phyloP scores from a whole-genome alignment of 805 yeast species.

The Metschnikowia reukaufii region DNA sequence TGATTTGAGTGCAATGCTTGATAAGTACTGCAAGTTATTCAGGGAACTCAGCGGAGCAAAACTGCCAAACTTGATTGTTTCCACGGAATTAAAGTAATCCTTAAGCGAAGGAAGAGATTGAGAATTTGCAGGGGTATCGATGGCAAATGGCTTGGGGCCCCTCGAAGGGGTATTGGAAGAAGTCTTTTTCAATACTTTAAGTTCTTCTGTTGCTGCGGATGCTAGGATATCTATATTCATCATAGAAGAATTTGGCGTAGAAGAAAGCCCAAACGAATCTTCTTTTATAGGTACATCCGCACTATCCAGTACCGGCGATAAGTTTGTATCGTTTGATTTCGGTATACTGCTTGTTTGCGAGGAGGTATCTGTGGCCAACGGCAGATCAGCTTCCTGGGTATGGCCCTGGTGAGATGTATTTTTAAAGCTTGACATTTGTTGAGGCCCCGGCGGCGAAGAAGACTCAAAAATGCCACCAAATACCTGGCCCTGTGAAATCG shows the following conservation, averaged over 20 bases:
- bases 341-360: conserved; percentile 8
- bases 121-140: conserved; percentile 29
- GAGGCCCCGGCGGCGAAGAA: conserved; percentile 2
- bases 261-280: conserved; percentile 7
- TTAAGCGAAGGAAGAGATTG: conserved; percentile 54
- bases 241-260: conserved; percentile 17
- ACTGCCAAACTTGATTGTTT: conserved; percentile 11
- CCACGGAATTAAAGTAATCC: conserved; percentile 41
- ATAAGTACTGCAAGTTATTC: conserved; percentile 32
- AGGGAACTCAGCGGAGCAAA: conserved; percentile 18
- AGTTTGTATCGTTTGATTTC: conserved; percentile 5
- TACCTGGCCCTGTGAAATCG: background rate
- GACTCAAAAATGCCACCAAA: conserved; percentile 5
- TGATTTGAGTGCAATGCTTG: conserved; percentile 41
- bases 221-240: conserved; percentile 53
- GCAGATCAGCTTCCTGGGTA: conserved; percentile 8
- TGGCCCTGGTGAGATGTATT: background rate
- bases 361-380: conserved; percentile 7
- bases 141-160: conserved; percentile 4
- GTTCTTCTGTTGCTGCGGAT: conserved; percentile 55
- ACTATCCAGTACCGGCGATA: conserved; percentile 11
- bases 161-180: conserved; percentile 11
- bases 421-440: conserved; percentile 1
- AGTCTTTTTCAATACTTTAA: conserved; percentile 39
- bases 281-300: conserved; percentile 9